phyloP scores from a whole-genome alignment of 2,329 filamentous ascomycete genomes.

The Nemania sp. region DNA sequence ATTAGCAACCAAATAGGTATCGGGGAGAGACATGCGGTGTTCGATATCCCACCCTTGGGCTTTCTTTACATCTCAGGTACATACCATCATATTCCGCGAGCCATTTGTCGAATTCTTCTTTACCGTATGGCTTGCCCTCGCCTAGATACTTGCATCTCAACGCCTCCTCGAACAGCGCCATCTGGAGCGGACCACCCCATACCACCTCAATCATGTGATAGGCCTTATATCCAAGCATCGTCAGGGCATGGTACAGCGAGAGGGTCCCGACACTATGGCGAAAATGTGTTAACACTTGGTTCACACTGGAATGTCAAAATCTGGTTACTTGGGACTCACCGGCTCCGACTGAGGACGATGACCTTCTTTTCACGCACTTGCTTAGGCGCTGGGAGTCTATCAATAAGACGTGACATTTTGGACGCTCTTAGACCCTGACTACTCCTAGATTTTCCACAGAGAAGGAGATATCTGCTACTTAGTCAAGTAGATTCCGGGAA shows the following conservation, averaged over 20 bases:
- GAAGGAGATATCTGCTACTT: background rate
- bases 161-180: slow-evolving; percentile 30
- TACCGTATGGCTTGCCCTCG: slow-evolving; percentile 32
- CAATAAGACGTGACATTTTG: slow-evolving; percentile 30
- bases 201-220: slow-evolving; percentile 35
- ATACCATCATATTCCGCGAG: slow-evolving; percentile 34
- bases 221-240: slow-evolving; percentile 32
- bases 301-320: background rate
- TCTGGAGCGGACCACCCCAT: slow-evolving; percentile 18
- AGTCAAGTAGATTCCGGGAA: background rate
- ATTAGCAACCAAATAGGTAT: background rate
- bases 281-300: background rate
- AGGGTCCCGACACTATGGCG: slow-evolving; percentile 33
- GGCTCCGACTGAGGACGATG: slow-evolving; percentile 29
- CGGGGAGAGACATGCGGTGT: background rate
- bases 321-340: slow-evolving; percentile 19
- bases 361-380: slow-evolving; percentile 29
- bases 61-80: background rate
- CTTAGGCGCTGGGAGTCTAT: slow-evolving; percentile 26
- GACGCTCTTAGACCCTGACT: background rate
- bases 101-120: slow-evolving; percentile 36
- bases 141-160: slow-evolving; percentile 30
- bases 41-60: background rate
- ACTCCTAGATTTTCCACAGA: background rate
- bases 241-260: slow-evolving; percentile 33